A percentile compares a stretch with the other conserved stretches of the same genome.
phyloP scores from a whole-genome alignment of 306 rosid genomes.

The Inga laurina region DNA sequence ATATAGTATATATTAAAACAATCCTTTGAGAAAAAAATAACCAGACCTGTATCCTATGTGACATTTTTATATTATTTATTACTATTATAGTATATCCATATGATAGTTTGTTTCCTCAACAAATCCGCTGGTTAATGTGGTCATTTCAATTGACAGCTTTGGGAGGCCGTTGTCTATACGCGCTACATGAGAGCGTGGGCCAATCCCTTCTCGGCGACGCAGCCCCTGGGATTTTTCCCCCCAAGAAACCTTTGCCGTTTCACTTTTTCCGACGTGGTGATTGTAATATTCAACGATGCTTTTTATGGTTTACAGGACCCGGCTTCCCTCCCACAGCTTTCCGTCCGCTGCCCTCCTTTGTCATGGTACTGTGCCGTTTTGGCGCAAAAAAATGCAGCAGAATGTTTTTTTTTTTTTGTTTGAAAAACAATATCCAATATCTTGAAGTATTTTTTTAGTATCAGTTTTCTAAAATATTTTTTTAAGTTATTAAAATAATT shows the following conservation, averaged over 20 bases:
- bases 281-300: not conserved
- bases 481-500: no score
- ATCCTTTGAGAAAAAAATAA: not conserved
- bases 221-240: not conserved
- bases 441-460: no score
- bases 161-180: slow-evolving; percentile 31
- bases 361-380: no score
- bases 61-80: not conserved
- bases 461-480: no score
- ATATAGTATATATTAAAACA: no score
- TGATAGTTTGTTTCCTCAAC: not conserved
- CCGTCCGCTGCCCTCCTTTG: no score
- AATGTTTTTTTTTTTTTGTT: no score
- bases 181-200: slow-evolving; percentile 36
- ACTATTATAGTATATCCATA: not conserved
- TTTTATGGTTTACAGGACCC: not conserved
- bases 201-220: not conserved
- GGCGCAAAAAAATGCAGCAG: no score
- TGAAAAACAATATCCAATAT: no score
- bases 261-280: slow-evolving; percentile 13
- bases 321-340: no score
- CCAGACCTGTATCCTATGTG: not conserved
- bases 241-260: not conserved
- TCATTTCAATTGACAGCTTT: not conserved
- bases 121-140: slow-evolving; percentile 32